phyloP scores from a whole-genome alignment of 139 green algal genomes.

The Trebouxia sp. region DNA sequence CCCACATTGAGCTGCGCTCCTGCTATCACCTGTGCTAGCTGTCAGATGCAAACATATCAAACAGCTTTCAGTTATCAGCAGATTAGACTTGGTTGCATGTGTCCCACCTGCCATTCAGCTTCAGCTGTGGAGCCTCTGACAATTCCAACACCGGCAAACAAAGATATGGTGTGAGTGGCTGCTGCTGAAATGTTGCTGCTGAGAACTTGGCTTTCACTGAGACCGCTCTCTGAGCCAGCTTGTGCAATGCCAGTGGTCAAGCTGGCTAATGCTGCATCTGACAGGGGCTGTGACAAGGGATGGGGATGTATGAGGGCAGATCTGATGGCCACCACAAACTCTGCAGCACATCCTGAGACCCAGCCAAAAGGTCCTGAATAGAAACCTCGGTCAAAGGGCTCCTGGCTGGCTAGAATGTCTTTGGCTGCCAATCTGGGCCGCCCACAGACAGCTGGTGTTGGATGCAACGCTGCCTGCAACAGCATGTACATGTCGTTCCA shows the following conservation, averaged over 20 bases:
- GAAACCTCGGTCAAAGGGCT: slow-evolving; percentile 95
- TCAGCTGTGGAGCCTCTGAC: slow-evolving; percentile 78
- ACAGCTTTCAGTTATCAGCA: too few species aligned
- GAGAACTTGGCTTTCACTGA: too few species aligned
- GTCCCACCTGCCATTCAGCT: slow-evolving; percentile 79
- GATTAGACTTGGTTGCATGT: background rate
- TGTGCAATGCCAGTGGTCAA: too few species aligned
- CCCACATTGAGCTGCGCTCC: too few species aligned
- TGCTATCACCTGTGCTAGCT: too few species aligned
- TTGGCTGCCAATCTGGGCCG: slow-evolving; percentile 54
- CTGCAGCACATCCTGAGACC: slow-evolving; percentile 75
- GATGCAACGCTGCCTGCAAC: slow-evolving; percentile 78
- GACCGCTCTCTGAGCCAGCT: too few species aligned
- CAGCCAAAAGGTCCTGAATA: slow-evolving; percentile 97
- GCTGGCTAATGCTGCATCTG: too few species aligned
- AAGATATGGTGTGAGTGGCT: slow-evolving; percentile 39
- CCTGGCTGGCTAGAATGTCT: slow-evolving; percentile 51
- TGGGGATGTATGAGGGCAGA: slow-evolving; percentile 78
- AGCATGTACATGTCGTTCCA: background rate
- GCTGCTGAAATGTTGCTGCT: background rate
- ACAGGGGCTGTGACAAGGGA: background rate
- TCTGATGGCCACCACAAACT: slow-evolving; percentile 98
- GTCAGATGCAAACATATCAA: background rate
- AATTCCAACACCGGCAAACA: slow-evolving; percentile 96
- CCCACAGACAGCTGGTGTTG: slow-evolving; percentile 93